Evolutionary conservation across 2,329 filamentous ascomycete genomes (phyloP).

Genomic region (Pyricularia pennisetigena): DNA sequence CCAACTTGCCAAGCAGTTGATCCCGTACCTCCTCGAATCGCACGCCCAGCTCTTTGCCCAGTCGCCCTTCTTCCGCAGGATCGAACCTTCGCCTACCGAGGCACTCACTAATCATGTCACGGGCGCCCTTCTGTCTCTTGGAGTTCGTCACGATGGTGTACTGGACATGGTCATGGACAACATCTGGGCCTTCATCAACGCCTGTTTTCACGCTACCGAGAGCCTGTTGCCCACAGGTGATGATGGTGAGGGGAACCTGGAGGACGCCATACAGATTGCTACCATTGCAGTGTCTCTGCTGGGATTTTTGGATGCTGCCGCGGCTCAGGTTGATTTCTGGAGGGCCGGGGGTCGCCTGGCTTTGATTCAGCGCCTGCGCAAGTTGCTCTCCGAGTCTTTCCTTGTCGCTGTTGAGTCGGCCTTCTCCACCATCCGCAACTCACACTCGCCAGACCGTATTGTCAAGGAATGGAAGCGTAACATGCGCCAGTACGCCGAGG

Average conservation of each 20-base stretch:
- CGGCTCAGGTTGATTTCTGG: conserved; percentile 76
- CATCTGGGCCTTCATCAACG: conserved; percentile 62
- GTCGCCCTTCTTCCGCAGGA: conserved; percentile 72
- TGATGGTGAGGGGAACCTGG: conserved; percentile 49
- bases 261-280: conserved; percentile 59
- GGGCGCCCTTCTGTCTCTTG: conserved; percentile 71
- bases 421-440: conserved; percentile 81
- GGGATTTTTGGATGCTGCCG: conserved; percentile 78
- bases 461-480: conserved; percentile 84
- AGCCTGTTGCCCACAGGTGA: conserved; percentile 40
- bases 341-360: conserved; percentile 60
- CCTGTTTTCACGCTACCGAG: conserved; percentile 55
- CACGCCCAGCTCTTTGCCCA: conserved; percentile 68
- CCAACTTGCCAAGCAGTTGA: conserved; percentile 67
- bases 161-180: conserved; percentile 56
- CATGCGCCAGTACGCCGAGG: conserved; percentile 69
- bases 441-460: conserved; percentile 52
- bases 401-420: conserved; percentile 81
- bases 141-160: conserved; percentile 60
- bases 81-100: conserved; percentile 86
- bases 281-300: conserved; percentile 78
- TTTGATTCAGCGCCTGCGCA: conserved; percentile 61
- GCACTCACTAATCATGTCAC: conserved; percentile 70
- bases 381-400: conserved; percentile 74
- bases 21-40: conserved; percentile 77